Percentiles rank a stretch among this genome's conserved stretches.
Conservation (phyloP, 2,329 filamentous ascomycete genomes). For the Trematosphaeria pertusa region DNA sequence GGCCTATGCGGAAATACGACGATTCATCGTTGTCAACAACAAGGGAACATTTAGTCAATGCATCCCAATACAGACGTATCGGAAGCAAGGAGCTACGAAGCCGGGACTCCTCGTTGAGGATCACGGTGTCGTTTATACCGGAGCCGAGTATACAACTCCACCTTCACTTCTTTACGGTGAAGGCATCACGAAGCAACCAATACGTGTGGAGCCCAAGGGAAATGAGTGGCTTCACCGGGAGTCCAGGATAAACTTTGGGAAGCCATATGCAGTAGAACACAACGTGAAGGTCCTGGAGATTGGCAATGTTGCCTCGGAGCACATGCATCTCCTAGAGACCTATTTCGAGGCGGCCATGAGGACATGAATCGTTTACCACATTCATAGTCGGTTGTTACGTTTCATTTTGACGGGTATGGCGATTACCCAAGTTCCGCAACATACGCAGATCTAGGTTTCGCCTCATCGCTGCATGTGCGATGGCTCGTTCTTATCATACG, state of each 20-base stretch:
- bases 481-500: too few species aligned
- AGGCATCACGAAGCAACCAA: slow-evolving; percentile 40
- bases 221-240: slow-evolving; percentile 32
- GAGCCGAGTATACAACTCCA: too few species aligned
- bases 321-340: slow-evolving; percentile 20
- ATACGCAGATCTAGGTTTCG: too few species aligned
- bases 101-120: slow-evolving; percentile 16
- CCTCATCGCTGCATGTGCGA: too few species aligned
- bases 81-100: slow-evolving; percentile 19
- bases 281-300: slow-evolving; percentile 50
- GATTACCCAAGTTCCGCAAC: too few species aligned
- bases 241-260: slow-evolving; percentile 51
- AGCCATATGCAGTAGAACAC: slow-evolving; percentile 50
- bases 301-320: slow-evolving; percentile 36
- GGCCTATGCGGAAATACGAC: slow-evolving; percentile 26
- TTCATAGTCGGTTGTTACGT: too few species aligned
- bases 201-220: slow-evolving; percentile 36
- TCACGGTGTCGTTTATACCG: slow-evolving; percentile 32
- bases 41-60: slow-evolving; percentile 24
- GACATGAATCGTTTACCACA: too few species aligned
- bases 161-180: slow-evolving; percentile 24
- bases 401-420: too few species aligned
- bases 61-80: slow-evolving; percentile 34
- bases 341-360: slow-evolving; percentile 11
- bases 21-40: slow-evolving; percentile 28